Evolutionary conservation across 306 rosid genomes (phyloP).

Genomic region (Malus fusca): DNA sequence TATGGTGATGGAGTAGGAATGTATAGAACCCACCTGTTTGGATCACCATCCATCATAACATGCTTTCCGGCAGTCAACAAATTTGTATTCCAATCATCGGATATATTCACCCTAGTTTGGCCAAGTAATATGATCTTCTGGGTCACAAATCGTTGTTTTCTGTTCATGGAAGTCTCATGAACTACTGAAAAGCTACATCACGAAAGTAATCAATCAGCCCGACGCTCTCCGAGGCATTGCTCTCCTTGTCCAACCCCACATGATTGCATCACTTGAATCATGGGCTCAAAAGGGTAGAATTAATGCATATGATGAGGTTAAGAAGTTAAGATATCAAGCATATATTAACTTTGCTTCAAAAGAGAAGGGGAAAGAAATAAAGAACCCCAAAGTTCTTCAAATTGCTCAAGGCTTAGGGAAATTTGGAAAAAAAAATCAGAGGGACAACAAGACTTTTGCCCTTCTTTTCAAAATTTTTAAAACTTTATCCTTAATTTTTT

Average conservation of each 20-base stretch:
- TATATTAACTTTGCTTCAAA: too few species aligned
- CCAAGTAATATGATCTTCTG: neutral
- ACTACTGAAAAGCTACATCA: constrained; percentile 1
- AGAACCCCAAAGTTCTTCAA: too few species aligned
- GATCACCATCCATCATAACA: constrained; percentile 5
- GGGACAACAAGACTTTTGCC: too few species aligned
- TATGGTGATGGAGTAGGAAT: constrained; percentile 10
- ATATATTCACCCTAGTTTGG: constrained; percentile 6
- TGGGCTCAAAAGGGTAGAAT: constrained; percentile 14
- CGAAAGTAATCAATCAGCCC: constrained; percentile 1
- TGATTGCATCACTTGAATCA: neutral
- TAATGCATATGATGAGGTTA: constrained; percentile 5
- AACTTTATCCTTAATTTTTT: too few species aligned
- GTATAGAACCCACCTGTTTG: constrained; percentile 6
- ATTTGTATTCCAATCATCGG: constrained; percentile 1
- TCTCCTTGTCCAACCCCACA: constrained; percentile 11
- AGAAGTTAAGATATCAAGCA: neutral
- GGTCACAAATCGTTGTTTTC: constrained; percentile 8
- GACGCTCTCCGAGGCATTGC: constrained; percentile 14
- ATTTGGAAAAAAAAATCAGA: too few species aligned
- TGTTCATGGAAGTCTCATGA: constrained; percentile 17
- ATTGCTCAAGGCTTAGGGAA: too few species aligned
- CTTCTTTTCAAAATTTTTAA: too few species aligned
- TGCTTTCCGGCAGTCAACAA: constrained; percentile 3
- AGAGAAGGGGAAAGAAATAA: too few species aligned